Evolutionary conservation across 768 basidiomycete genomes (phyloP).

Genomic region (Aureoboletus auriporus): DNA sequence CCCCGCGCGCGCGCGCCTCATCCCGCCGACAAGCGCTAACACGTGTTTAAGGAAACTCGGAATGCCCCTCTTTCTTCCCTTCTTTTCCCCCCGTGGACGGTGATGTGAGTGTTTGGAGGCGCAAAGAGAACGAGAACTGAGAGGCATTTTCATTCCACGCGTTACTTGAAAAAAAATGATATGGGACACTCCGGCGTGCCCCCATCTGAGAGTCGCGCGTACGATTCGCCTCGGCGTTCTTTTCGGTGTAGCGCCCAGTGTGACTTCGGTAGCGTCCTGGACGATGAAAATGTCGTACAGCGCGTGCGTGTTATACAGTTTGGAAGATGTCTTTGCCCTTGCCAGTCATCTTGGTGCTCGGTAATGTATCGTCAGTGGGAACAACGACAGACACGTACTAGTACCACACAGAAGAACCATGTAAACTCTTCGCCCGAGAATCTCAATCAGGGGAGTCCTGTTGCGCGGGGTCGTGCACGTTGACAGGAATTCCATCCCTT

Average conservation of each 20-base stretch:
- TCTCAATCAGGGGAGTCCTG: background rate
- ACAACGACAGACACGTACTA: background rate
- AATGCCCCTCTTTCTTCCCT: background rate
- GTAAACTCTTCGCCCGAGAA: constrained; percentile 2
- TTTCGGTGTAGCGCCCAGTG: too few relatives aligned
- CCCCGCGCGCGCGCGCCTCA: background rate
- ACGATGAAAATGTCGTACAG: too few relatives aligned
- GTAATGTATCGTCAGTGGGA: too few relatives aligned
- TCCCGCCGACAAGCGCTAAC: constrained; percentile 7
- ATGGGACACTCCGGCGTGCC: background rate
- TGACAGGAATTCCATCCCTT: constrained; percentile 1
- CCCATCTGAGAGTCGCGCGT: too few relatives aligned
- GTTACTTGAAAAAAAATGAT: too few relatives aligned
- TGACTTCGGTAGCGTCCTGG: too few relatives aligned
- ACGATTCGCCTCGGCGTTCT: too few relatives aligned
- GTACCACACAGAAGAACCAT: background rate
- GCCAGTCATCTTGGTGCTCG: too few relatives aligned
- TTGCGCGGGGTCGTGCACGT: background rate
- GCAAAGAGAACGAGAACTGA: background rate
- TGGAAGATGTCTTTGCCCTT: too few relatives aligned
- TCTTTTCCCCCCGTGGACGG: background rate
- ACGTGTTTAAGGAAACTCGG: constrained; percentile 13
- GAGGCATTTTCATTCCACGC: background rate
- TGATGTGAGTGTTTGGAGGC: background rate
- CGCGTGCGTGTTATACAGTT: too few relatives aligned